Conservation (phyloP, 2,329 filamentous ascomycete genomes). For the Byssoonygena ceratinophila region DNA sequence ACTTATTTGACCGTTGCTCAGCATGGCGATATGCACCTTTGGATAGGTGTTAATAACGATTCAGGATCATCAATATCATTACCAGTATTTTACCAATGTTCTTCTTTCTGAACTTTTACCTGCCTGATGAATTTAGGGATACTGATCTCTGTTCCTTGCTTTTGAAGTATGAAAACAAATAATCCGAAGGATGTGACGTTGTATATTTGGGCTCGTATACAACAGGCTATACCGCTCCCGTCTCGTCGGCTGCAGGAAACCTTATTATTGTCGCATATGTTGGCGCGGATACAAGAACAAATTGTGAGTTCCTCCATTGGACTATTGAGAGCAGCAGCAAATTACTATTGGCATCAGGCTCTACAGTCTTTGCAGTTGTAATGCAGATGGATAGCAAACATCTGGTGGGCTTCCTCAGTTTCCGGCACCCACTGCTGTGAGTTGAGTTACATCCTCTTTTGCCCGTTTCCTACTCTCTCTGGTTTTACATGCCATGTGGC, state of each 20-base stretch:
- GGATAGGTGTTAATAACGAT: slow-evolving; percentile 8
- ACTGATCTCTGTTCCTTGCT: no score
- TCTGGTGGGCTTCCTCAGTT: no score
- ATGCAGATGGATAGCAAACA: background rate
- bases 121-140: background rate
- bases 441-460: background rate
- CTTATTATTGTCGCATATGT: background rate
- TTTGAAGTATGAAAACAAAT: no score
- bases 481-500: background rate
- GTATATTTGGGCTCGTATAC: no score
- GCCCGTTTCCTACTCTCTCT: no score
- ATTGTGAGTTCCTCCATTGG: background rate
- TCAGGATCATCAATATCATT: slow-evolving; percentile 10
- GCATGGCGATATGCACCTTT: slow-evolving; percentile 8
- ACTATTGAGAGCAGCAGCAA: background rate
- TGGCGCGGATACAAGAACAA: background rate
- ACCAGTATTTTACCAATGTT: background rate
- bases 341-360: no score
- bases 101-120: background rate
- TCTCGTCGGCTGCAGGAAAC: slow-evolving; percentile 2
- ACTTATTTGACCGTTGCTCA: background rate
- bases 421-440: background rate
- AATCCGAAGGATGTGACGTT: no score
- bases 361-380: no score
- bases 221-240: background rate